Base-by-base conservation (phyloP, 176 grass and related monocot species). In the Musa schizocarpa region DNA sequence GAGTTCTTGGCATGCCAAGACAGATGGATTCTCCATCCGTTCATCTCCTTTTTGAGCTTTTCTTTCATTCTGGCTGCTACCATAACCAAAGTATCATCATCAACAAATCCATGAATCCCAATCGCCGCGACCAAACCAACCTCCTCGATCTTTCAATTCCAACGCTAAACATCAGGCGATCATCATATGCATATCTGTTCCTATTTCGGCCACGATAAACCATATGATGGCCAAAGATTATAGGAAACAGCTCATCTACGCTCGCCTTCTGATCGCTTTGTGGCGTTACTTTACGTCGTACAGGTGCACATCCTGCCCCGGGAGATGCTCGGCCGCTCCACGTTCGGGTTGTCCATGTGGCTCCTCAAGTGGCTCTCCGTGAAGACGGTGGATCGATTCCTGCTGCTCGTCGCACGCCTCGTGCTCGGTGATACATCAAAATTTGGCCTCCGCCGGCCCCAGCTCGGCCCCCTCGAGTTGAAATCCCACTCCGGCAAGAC, bases 281-380 rank as follows among this genome's bases (percentile, higher is more conserved):
- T 58, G 9, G 11, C 0, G 0, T 12, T 21, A 64, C 63, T 65
- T 56, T 77, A 66, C 50, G 55, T 57, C 14, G 24, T 58, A 9
- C 66, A 98, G 94, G 81, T 93, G 59, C 94, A 98, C 75, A 82
- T 98, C 20, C 78, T 98, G 3, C 94, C 94, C 9, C 88, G 86
- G 25, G 88, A 98, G 53, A 85, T 98, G 43, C 61, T 98, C 63
- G 86, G 94, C 1, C 2, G 70, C 53, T 98, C 94, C 16, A 98
- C 94, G 50, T 98, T 93, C 76, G 84, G 84, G 5, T 4, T 98
- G 13, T 98, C 90, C 8, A 24, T 78, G 59, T 87, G 72, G 86
- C 88, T 98, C 19, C 69, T 93, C 19, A 82, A 68, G 78, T 93
- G 59, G 76, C 50, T 98, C 0, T 61, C 72, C 1, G 53, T 91